phyloP scores from a whole-genome alignment of 768 basidiomycete genomes.

The Russula brevipes region DNA sequence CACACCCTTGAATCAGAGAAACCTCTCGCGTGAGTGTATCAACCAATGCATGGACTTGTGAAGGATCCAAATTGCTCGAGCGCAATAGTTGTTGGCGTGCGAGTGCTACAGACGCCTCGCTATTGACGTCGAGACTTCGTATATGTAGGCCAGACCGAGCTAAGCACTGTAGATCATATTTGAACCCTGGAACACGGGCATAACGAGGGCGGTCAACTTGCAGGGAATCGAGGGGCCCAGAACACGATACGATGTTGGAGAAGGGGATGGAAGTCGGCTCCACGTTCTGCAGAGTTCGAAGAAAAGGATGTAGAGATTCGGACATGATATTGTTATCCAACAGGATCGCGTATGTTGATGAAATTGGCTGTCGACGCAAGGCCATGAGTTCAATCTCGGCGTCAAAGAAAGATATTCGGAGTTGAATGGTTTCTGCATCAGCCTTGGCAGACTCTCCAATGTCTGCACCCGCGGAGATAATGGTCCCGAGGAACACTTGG shows the following conservation, averaged over 20 bases:
- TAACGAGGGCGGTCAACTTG: conserved; percentile 10
- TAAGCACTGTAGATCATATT: conserved; percentile 51
- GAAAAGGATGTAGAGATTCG: conserved; percentile 21
- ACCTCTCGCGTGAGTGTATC: conserved; percentile 56
- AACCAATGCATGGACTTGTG: conserved; percentile 66
- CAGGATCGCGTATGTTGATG: conserved; percentile 18
- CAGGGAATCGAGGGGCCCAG: background rate
- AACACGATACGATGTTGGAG: conserved; percentile 1
- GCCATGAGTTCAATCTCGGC: conserved; percentile 46
- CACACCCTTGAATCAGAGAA: conserved; percentile 66
- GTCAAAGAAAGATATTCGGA: conserved; percentile 63
- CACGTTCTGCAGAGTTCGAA: conserved; percentile 18
- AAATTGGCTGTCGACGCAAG: conserved; percentile 36
- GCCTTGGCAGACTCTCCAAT: conserved; percentile 41
- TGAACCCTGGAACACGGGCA: conserved; percentile 44
- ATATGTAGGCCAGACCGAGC: conserved; percentile 33
- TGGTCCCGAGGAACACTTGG: conserved; percentile 48
- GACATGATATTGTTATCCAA: conserved; percentile 23
- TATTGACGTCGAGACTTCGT: conserved; percentile 37
- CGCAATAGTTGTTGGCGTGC: conserved; percentile 44
- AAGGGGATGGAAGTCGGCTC: conserved; percentile 24
- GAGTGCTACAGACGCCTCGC: conserved; percentile 40
- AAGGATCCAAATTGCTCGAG: conserved; percentile 57
- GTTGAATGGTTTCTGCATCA: conserved; percentile 34
- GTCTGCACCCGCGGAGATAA: conserved; percentile 42